Percentiles rank a stretch among this genome's conserved stretches.
These are phyloP conservation scores for Pseudogymnoascus sp. DNA, from an alignment of 2,329 filamentous ascomycete genomes.

Conservation along the genomic window DNA sequence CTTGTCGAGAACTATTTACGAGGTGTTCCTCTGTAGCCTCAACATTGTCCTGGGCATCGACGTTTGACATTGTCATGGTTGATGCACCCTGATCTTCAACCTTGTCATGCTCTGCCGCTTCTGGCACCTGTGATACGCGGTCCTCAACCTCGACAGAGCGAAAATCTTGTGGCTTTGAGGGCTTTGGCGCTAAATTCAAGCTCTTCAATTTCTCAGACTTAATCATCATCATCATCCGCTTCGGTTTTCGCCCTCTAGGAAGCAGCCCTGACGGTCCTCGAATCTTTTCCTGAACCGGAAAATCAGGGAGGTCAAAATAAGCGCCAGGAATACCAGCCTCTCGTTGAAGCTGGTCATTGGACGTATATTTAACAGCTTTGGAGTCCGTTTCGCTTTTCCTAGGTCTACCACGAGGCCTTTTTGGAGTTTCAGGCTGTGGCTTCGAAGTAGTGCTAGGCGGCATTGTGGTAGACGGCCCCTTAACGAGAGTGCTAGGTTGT, in stretches of 20 bases:
- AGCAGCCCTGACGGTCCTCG: neutral
- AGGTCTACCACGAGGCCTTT: neutral
- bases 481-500: neutral
- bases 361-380: neutral
- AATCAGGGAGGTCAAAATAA: conserved; percentile 16
- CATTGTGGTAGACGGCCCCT: neutral
- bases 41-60: neutral
- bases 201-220: conserved; percentile 17
- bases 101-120: conserved; percentile 3
- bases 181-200: conserved; percentile 8
- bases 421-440: neutral
- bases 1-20: neutral
- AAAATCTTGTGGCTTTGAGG: conserved; percentile 15
- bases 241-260: conserved; percentile 5
- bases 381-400: neutral
- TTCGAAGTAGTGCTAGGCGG: neutral
- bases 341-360: conserved; percentile 17
- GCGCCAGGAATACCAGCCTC: conserved; percentile 18
- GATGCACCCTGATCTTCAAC: neutral
- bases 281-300: neutral
- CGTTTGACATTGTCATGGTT: neutral
- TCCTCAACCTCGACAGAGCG: conserved; percentile 12
- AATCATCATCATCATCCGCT: conserved; percentile 16
- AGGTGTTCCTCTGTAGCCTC: neutral
- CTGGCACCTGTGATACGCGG: neutral